phyloP scores from a whole-genome alignment of 1,284 basidiomycete species.

The Tylopilus microsporus region DNA sequence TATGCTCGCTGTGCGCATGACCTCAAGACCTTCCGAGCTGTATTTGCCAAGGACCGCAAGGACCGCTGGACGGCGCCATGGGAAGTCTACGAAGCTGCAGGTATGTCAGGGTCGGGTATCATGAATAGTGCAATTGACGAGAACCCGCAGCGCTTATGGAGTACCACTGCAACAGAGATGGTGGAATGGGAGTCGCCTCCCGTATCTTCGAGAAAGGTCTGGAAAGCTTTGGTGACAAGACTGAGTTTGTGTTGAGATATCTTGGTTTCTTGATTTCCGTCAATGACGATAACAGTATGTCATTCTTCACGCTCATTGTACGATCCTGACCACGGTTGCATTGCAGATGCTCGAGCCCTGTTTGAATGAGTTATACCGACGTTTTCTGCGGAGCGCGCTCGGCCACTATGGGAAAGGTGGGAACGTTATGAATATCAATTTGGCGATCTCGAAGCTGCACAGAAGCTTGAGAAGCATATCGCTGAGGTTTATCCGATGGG shows the following conservation, averaged over 20 bases:
- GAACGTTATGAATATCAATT: constrained; percentile 93
- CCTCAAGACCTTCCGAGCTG: constrained; percentile 67
- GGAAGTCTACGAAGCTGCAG: constrained; percentile 91
- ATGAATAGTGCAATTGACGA: constrained; percentile 9
- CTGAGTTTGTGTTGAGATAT: constrained; percentile 84
- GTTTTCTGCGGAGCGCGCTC: constrained; percentile 76
- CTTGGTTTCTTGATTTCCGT: constrained; percentile 90
- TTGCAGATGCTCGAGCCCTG: constrained; percentile 84
- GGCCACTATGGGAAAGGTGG: constrained; percentile 94
- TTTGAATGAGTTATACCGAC: constrained; percentile 85
- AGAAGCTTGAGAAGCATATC: constrained; percentile 86
- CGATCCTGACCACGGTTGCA: constrained; percentile 1
- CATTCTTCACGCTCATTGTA: neutral
- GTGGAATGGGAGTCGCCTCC: constrained; percentile 67
- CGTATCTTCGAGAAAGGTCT: constrained; percentile 95
- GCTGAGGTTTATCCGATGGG: constrained; percentile 83
- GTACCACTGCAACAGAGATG: constrained; percentile 88
- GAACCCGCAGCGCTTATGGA: constrained; percentile 78
- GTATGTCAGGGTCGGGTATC: constrained; percentile 42
- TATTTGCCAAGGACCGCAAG: constrained; percentile 84
- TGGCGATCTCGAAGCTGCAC: constrained; percentile 84
- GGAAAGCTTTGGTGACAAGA: constrained; percentile 78
- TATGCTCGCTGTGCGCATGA: constrained; percentile 44
- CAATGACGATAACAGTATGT: constrained; percentile 91
- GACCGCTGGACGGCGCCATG: constrained; percentile 84